phyloP scores from a whole-genome alignment of 768 basidiomycete genomes.

The Suillus variegatus region DNA sequence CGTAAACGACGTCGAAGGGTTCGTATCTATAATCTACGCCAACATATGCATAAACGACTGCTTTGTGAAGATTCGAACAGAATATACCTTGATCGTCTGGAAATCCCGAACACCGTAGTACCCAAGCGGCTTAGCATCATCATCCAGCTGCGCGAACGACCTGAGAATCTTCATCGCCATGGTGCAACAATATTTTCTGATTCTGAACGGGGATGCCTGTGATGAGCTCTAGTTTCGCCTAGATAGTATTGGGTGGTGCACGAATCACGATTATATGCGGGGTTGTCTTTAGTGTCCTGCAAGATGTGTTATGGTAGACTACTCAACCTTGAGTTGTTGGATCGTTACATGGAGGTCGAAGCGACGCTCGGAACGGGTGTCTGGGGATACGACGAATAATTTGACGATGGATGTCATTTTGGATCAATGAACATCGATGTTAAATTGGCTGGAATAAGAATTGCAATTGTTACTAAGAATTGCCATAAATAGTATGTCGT shows the following conservation, averaged over 20 bases:
- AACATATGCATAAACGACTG: conserved; percentile 2
- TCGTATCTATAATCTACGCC: conserved; percentile 66
- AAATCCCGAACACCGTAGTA: conserved; percentile 75
- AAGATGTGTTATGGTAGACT: conserved; percentile 10
- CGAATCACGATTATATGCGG: neutral
- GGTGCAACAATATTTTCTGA: conserved; percentile 67
- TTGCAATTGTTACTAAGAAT: no score
- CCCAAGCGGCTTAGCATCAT: conserved; percentile 69
- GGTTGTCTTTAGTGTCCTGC: conserved; percentile 13
- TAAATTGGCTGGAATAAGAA: no score
- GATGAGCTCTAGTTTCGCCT: conserved; percentile 84
- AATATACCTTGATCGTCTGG: conserved; percentile 75
- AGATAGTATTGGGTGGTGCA: neutral
- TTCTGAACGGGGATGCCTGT: conserved; percentile 85
- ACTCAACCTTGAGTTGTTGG: conserved; percentile 75
- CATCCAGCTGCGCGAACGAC: conserved; percentile 60
- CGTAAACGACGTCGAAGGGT: conserved; percentile 74
- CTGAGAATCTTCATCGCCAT: conserved; percentile 53
- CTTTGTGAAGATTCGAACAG: neutral
- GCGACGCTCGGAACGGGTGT: conserved; percentile 88
- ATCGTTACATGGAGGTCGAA: conserved; percentile 77
- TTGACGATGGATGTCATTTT: conserved; percentile 53
- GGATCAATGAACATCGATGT: no score
- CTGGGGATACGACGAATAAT: conserved; percentile 81
- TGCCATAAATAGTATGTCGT: no score